phyloP scores from a whole-genome alignment of 2,329 filamentous ascomycete genomes.

The Lithohypha guttulata region DNA sequence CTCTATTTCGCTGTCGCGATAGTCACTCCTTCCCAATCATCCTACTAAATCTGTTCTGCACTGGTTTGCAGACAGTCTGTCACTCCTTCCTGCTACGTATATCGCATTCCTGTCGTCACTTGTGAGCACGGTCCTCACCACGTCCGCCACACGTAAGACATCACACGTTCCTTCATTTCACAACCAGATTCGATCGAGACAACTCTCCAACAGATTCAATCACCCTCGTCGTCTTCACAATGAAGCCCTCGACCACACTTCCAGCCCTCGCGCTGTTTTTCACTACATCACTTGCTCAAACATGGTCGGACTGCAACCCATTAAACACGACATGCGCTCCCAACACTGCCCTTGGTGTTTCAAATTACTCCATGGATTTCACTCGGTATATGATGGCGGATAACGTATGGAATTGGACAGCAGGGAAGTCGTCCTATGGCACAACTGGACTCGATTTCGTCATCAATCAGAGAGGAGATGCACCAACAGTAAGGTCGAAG shows the following conservation, averaged over 20 bases:
- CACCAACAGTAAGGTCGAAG: constrained; percentile 65
- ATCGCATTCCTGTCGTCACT: constrained; percentile 2
- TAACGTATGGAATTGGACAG: constrained; percentile 57
- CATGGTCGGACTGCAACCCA: constrained; percentile 68
- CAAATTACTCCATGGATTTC: constrained; percentile 39
- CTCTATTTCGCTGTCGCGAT: constrained; percentile 1
- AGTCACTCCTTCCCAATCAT: constrained; percentile 1
- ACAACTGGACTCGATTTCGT: constrained; percentile 59
- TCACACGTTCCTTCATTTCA: background rate
- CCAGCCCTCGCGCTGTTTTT: constrained; percentile 29
- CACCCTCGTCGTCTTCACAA: background rate
- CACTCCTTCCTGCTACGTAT: constrained; percentile 4
- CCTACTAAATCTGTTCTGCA: constrained; percentile 1
- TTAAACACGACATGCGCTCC: constrained; percentile 58
- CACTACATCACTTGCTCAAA: constrained; percentile 55
- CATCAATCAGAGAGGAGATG: constrained; percentile 58
- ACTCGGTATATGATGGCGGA: constrained; percentile 44
- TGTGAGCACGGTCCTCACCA: constrained; percentile 6
- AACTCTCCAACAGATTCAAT: background rate
- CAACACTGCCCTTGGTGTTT: constrained; percentile 58
- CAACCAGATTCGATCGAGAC: background rate
- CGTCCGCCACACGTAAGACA: background rate
- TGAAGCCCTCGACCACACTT: constrained; percentile 3
- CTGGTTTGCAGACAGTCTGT: constrained; percentile 7
- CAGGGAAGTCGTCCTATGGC: constrained; percentile 53